These are phyloP conservation scores for Aureobasidium sp. DNA, from an alignment of 2,329 filamentous ascomycete species.

Conservation along the genomic window DNA sequence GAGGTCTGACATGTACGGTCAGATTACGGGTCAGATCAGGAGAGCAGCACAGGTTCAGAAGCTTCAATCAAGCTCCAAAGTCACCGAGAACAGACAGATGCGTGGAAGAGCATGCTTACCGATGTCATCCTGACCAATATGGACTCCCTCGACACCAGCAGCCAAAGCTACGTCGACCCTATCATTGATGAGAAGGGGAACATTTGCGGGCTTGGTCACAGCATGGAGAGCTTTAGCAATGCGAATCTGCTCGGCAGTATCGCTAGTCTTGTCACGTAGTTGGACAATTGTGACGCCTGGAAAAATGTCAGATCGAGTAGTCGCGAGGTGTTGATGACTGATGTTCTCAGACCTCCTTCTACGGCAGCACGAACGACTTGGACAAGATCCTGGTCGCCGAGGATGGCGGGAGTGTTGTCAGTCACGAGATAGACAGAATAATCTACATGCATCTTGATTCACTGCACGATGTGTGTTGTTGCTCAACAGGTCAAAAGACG, in stretches of 20 bases:
- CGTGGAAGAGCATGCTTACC: conserved; percentile 38
- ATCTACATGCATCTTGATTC: conserved; percentile 43
- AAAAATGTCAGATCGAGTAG: not conserved
- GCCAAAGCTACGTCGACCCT: conserved; percentile 82
- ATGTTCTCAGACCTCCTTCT: conserved; percentile 50
- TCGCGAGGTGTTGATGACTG: not conserved
- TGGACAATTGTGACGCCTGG: conserved; percentile 72
- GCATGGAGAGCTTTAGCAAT: conserved; percentile 63
- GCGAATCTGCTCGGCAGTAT: conserved; percentile 62
- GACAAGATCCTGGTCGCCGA: conserved; percentile 62
- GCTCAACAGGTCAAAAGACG: not conserved
- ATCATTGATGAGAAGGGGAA: conserved; percentile 89
- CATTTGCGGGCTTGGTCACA: conserved; percentile 56
- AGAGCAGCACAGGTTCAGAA: not conserved
- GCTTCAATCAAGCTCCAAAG: not conserved
- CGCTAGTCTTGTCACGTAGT: conserved; percentile 78
- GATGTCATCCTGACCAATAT: conserved; percentile 93
- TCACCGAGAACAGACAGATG: not conserved
- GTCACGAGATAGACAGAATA: conserved; percentile 87
- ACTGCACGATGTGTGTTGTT: not conserved
- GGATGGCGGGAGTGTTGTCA: conserved; percentile 79
- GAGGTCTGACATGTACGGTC: conserved; percentile 40
- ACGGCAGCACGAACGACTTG: conserved; percentile 68
- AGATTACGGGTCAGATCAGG: not conserved
- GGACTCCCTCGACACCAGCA: conserved; percentile 81